Percentiles rank a stretch among this genome's conserved stretches.
These are phyloP conservation scores for Beverwykella pulmonaria DNA, from an alignment of 495 filamentous ascomycete genomes.

Conservation along the genomic window DNA sequence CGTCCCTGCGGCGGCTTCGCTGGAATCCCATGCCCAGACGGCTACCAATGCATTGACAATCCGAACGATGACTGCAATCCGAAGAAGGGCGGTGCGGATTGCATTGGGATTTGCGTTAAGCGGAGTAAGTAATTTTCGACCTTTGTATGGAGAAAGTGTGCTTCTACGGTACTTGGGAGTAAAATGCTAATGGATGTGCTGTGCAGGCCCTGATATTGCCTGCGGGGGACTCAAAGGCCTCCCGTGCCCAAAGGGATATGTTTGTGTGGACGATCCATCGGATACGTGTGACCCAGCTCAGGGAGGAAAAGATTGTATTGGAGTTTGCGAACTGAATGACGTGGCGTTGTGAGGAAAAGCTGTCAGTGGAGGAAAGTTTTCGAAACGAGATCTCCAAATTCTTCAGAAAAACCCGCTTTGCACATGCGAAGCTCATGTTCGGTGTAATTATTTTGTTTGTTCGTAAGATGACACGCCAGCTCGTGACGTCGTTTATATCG, in stretches of 20 bases:
- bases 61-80: neutral
- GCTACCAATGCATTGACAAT: conserved; percentile 2
- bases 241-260: neutral
- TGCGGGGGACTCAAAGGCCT: neutral
- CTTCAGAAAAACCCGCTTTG: too few species aligned
- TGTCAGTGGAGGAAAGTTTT: neutral
- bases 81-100: neutral
- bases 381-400: too few species aligned
- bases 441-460: neutral
- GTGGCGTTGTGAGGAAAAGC: neutral
- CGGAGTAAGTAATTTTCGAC: neutral
- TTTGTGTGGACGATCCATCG: neutral
- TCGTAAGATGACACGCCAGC: too few species aligned
- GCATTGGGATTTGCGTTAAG: conserved; percentile 2
- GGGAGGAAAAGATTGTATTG: neutral
- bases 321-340: conserved; percentile 3
- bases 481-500: too few species aligned
- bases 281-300: neutral
- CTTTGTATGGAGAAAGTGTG: too few species aligned
- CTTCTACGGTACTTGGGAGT: too few species aligned
- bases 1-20: neutral
- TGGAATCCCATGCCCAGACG: neutral
- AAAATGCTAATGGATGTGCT: too few species aligned
- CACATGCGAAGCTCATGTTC: neutral
- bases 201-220: neutral